A percentile compares a stretch with the other conserved stretches of the same genome.
These are phyloP conservation scores for Blumeriella jaapii DNA, from an alignment of 2,329 filamentous ascomycete species.

Conservation along the genomic window DNA sequence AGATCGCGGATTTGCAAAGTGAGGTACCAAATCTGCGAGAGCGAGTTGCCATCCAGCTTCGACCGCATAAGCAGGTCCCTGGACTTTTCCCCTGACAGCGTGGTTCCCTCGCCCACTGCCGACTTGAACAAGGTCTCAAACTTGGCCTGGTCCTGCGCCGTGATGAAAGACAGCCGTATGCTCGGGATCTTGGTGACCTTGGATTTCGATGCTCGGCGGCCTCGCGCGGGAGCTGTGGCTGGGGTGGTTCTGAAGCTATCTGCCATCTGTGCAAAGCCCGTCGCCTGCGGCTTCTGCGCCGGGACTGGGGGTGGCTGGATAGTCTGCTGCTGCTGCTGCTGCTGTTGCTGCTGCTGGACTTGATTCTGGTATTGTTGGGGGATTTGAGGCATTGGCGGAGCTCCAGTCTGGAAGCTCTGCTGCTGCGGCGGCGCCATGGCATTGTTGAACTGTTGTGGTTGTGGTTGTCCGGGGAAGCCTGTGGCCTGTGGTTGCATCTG, in stretches of 20 bases:
- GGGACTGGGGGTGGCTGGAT: constrained; percentile 46
- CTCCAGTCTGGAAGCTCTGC: constrained; percentile 27
- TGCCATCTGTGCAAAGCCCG: constrained; percentile 55
- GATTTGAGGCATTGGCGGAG: constrained; percentile 26
- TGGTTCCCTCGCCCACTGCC: constrained; percentile 72
- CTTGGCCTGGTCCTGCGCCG: constrained; percentile 85
- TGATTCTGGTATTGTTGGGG: constrained; percentile 25
- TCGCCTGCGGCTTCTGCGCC: constrained; percentile 53
- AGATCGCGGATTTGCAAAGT: background rate
- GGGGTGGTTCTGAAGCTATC: constrained; percentile 48
- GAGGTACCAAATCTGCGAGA: constrained; percentile 86
- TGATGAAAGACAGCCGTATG: constrained; percentile 91
- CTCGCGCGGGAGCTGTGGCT: constrained; percentile 32
- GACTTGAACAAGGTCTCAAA: constrained; percentile 98
- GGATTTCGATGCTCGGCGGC: constrained; percentile 38
- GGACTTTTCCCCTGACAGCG: constrained; percentile 86
- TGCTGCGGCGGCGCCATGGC: constrained; percentile 38
- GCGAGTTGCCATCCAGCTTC: constrained; percentile 71
- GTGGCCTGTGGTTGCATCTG: constrained; percentile 43
- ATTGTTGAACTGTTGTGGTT: constrained; percentile 32
- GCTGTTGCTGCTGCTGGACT: constrained; percentile 25
- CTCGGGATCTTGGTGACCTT: constrained; percentile 72
- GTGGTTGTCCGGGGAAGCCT: constrained; percentile 41
- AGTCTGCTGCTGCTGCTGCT: constrained; percentile 32
- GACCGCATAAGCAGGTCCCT: constrained; percentile 82